Percentiles rank a stretch among this genome's conserved stretches.
These are phyloP conservation scores for Gossypium trilobum DNA, from an alignment of 441 rosid species.

Conservation along the genomic window DNA sequence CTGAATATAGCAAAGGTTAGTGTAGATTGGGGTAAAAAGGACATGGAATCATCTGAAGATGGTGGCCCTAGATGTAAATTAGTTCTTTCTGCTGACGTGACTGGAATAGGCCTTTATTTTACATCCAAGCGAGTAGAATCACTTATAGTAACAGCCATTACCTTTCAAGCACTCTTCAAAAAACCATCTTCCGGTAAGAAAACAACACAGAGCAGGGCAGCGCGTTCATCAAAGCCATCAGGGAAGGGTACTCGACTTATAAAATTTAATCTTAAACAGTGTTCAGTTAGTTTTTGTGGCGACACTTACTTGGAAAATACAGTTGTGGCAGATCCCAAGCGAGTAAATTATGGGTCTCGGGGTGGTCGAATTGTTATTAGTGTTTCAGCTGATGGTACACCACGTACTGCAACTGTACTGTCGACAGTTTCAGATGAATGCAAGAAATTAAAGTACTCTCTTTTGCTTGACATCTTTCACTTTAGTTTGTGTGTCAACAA, in stretches of 20 bases:
- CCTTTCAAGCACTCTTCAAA: slow-evolving; percentile 67
- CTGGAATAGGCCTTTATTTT: slow-evolving; percentile 69
- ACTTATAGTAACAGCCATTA: slow-evolving; percentile 60
- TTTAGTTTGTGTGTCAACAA: slow-evolving; percentile 66
- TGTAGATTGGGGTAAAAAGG: slow-evolving; percentile 86
- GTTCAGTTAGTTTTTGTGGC: slow-evolving; percentile 64
- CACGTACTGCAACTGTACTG: slow-evolving; percentile 61
- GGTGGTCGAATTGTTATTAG: slow-evolving; percentile 75
- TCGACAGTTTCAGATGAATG: slow-evolving; percentile 51
- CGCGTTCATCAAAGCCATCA: slow-evolving; percentile 49
- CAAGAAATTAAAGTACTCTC: slow-evolving; percentile 61
- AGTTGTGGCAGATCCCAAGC: slow-evolving; percentile 79
- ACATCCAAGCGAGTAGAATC: slow-evolving; percentile 71
- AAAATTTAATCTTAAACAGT: slow-evolving; percentile 70
- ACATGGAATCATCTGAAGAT: slow-evolving; percentile 57
- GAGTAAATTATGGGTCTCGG: slow-evolving; percentile 98
- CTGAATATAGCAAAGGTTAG: slow-evolving; percentile 81
- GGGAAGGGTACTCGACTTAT: slow-evolving; percentile 77
- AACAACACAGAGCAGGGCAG: slow-evolving; percentile 40
- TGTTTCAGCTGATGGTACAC: slow-evolving; percentile 68
- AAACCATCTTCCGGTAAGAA: slow-evolving; percentile 49
- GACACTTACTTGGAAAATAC: slow-evolving; percentile 62
- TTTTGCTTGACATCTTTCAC: slow-evolving; percentile 71
- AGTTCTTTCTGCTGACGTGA: slow-evolving; percentile 76
- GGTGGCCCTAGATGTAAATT: slow-evolving; percentile 50